Evolutionary conservation across 352 stramenopile genomes (phyloP), one percentile per base, ranked within the genome.

Genomic region (Globisporangium irregulare): DNA sequence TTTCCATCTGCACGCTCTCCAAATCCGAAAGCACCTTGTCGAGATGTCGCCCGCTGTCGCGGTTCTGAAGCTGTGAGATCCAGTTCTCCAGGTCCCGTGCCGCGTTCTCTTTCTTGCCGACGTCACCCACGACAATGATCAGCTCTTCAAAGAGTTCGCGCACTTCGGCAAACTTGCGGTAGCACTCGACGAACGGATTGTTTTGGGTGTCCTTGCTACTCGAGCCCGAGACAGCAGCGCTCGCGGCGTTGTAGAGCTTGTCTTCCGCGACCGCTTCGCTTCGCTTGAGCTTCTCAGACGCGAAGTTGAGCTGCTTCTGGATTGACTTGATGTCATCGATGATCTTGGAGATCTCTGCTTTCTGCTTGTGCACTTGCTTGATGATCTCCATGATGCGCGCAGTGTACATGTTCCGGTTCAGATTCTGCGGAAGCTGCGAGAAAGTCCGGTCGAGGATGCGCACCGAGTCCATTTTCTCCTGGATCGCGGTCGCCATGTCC

Each of bases 331-430:
- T 94, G 54, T 95, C 87, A 10, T 84, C 72, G 27, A 95, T 79
- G 67, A 95, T 90, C 64, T 93, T 94, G 14, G 74, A 60, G 25
- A 96, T 96, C 48, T 95, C 89, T 36, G 84, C 74, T 60, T 95
- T 97, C 62, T 97, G 89, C 74, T 96, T 96, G 69, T 92, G 81
- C 29, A 96, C 87, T 46, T 93, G 82, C 68, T 93, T 93, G 77
- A 94, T 97, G 67, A 97, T 96, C 68, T 96, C 90, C 80, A 96
- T 90, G 68, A 97, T 96, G 1, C 90, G 87, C 34, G 84, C 82
- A 29, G 84, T 96, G 76, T 97, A 97, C 68, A 90, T 86, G 69
- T 77, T 89, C 46, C 90, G 87, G 64, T 91, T 85, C 73, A 81
- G 62, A 43, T 85, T 72, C 38, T 74, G 82, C 4, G 77, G 77